These are phyloP conservation scores for Xylaria sp. DNA, from an alignment of 2,329 filamentous ascomycete species.

Conservation along the genomic window DNA sequence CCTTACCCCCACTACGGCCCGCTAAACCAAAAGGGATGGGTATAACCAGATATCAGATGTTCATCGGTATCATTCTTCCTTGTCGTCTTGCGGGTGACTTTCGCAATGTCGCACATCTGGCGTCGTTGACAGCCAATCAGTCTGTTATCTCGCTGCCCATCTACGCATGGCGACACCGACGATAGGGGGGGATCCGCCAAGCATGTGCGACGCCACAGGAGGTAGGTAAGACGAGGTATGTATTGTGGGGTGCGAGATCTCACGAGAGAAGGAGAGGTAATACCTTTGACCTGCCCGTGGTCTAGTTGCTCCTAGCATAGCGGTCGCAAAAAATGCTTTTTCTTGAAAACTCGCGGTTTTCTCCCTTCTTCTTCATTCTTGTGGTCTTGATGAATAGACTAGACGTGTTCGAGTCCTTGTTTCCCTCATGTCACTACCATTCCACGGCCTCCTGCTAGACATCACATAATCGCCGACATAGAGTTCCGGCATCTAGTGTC, in stretches of 20 bases:
- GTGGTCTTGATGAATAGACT: neutral
- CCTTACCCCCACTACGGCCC: conserved; percentile 7
- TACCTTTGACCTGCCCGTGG: conserved; percentile 6
- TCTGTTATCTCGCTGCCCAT: neutral
- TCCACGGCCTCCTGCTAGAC: neutral
- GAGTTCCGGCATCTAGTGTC: conserved; percentile 16
- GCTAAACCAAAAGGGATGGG: conserved; percentile 21
- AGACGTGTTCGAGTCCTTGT: neutral
- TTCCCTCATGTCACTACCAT: conserved; percentile 3
- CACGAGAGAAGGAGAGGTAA: neutral
- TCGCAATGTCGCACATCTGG: neutral
- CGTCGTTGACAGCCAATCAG: neutral
- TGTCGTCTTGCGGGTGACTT: neutral
- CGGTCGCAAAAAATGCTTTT: neutral
- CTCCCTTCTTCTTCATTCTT: conserved; percentile 3
- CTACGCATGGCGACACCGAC: neutral
- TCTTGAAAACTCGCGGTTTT: neutral
- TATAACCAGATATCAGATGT: conserved; percentile 3
- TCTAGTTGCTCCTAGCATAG: neutral
- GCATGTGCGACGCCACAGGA: conserved; percentile 3
- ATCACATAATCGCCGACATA: neutral
- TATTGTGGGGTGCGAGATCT: conserved; percentile 5
- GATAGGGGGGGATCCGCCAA: neutral
- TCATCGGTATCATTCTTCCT: neutral
- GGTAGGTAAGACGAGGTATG: neutral